phyloP scores from a whole-genome alignment of 345 rosid genomes.

The Brassica incana region DNA sequence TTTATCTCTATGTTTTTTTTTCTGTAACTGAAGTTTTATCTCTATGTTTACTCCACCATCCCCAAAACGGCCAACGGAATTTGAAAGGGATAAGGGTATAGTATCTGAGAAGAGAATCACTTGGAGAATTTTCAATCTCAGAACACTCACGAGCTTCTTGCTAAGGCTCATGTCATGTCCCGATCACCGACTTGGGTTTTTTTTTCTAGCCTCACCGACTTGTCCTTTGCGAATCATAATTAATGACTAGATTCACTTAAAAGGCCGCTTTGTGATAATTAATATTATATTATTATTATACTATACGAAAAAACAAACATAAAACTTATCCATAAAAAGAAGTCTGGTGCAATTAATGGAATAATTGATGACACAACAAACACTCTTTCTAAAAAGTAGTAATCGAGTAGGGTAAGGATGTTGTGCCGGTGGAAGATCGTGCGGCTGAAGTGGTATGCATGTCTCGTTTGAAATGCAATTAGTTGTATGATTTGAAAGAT shows the following conservation, averaged over 20 bases:
- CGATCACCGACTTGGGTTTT: conserved; percentile 28
- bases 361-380: conserved; percentile 12
- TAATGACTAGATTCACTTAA: conserved; percentile 6
- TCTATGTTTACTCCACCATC: not conserved
- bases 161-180: conserved; percentile 35
- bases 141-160: conserved; percentile 21
- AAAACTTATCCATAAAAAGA: conserved; percentile 25
- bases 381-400: not conserved
- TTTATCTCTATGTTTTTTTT: not conserved
- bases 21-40: too few relatives aligned
- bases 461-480: not conserved
- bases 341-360: conserved; percentile 18
- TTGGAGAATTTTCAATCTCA: conserved; percentile 15
- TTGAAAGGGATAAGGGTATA: not conserved
- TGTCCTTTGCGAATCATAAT: conserved; percentile 8
- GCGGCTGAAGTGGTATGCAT: conserved; percentile 29
- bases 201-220: conserved; percentile 30
- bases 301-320: conserved; percentile 1
- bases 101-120: conserved; percentile 6
- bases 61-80: not conserved
- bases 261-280: not conserved
- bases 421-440: conserved; percentile 31
- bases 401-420: not conserved
- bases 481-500: not conserved
- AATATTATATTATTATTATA: not conserved